Conservation (phyloP, 2,329 filamentous ascomycete species). For the Karstenula rhodostoma region DNA sequence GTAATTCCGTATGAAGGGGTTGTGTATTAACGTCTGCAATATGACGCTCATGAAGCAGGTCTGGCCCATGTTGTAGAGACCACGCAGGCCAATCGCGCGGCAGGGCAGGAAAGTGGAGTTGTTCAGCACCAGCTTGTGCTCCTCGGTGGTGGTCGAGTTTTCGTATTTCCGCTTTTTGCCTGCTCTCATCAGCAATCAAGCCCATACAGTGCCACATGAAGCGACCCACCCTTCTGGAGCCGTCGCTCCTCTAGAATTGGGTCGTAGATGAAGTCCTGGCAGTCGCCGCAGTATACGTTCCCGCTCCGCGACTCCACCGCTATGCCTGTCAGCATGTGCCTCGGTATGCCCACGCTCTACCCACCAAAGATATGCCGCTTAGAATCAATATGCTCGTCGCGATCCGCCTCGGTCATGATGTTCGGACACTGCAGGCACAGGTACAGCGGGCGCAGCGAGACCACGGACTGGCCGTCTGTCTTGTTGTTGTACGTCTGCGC, state of each 20-base stretch:
- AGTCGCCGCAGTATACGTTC: slow-evolving; percentile 80
- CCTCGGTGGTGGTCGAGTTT: slow-evolving; percentile 69
- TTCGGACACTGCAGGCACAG: slow-evolving; percentile 73
- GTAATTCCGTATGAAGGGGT: slow-evolving; percentile 88
- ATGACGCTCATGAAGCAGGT: slow-evolving; percentile 99
- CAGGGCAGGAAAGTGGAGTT: slow-evolving; percentile 85
- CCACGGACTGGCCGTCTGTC: slow-evolving; percentile 65
- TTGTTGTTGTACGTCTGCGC: slow-evolving; percentile 67
- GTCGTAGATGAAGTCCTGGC: slow-evolving; percentile 84
- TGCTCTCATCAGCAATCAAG: slow-evolving; percentile 36
- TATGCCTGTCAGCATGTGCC: slow-evolving; percentile 48
- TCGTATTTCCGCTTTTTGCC: slow-evolving; percentile 78
- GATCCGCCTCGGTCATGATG: slow-evolving; percentile 72
- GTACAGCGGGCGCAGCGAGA: slow-evolving; percentile 60
- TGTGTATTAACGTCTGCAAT: slow-evolving; percentile 90
- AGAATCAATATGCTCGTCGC: slow-evolving; percentile 71
- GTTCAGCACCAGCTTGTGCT: slow-evolving; percentile 76
- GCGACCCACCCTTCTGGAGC: slow-evolving; percentile 69
- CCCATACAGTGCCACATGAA: background rate
- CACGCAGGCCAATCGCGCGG: slow-evolving; percentile 84
- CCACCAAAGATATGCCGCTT: slow-evolving; percentile 79
- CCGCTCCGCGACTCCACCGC: slow-evolving; percentile 81
- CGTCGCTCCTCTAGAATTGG: slow-evolving; percentile 79
- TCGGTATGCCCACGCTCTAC: slow-evolving; percentile 26
- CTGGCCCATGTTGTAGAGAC: slow-evolving; percentile 97